A percentile compares a stretch with the other conserved stretches of the same genome.
These are phyloP conservation scores for Aspergillus diversus DNA, from an alignment of 495 filamentous ascomycete species.

Conservation along the genomic window DNA sequence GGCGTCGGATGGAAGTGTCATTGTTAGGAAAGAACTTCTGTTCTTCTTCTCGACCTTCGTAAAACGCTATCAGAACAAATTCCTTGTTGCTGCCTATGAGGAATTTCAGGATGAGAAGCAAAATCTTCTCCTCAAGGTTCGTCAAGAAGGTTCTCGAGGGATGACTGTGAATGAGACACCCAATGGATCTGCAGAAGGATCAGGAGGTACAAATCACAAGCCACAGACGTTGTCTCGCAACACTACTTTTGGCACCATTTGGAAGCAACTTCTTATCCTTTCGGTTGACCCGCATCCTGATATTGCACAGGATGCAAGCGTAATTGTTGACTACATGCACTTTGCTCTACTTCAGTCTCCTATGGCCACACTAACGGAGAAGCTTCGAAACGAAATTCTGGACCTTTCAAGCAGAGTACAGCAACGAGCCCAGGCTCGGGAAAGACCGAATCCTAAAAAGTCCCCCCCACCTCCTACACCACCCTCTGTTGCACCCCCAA, in stretches of 20 bases:
- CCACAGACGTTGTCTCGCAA: conserved; percentile 67
- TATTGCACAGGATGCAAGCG: conserved; percentile 78
- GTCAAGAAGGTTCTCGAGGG: conserved; percentile 30
- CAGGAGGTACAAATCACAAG: conserved; percentile 26
- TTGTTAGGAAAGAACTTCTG: conserved; percentile 89
- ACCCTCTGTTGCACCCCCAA: conserved; percentile 50
- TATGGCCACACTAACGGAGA: conserved; percentile 68
- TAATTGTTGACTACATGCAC: conserved; percentile 84
- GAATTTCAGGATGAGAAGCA: conserved; percentile 85
- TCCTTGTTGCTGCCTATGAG: conserved; percentile 89
- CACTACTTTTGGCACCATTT: conserved; percentile 87
- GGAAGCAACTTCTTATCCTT: conserved; percentile 89
- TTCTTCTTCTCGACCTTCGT: conserved; percentile 95
- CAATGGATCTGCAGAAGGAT: conserved; percentile 16
- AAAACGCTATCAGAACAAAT: conserved; percentile 87
- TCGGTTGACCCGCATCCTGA: conserved; percentile 95
- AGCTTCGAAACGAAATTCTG: conserved; percentile 76
- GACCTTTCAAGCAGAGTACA: conserved; percentile 57
- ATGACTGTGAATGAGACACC: conserved; percentile 20
- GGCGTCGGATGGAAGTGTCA: conserved; percentile 85
- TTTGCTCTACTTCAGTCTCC: conserved; percentile 74
- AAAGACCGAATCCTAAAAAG: conserved; percentile 45
- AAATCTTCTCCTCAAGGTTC: conserved; percentile 54
- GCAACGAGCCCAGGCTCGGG: conserved; percentile 47
- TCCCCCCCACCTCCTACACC: conserved; percentile 53